Evolutionary conservation across 805 yeast species (phyloP).

Genomic region (Candida suzukii): DNA sequence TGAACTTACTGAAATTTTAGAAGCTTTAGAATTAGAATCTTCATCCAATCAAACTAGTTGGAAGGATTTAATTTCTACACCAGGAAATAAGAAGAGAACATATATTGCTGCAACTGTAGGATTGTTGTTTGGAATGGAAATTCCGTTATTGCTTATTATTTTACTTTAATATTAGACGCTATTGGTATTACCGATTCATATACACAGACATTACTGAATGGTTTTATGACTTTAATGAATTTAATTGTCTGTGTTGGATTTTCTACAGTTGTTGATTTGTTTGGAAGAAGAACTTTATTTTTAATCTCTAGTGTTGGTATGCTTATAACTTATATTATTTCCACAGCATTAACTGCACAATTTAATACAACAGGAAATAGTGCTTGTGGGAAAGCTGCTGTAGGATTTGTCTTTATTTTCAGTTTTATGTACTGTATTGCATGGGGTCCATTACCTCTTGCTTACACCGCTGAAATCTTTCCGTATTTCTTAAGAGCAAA

Average conservation of each 20-base stretch:
- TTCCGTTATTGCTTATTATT: conserved; percentile 39
- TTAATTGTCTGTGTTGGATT: conserved; percentile 25
- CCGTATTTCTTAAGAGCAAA: conserved; percentile 51
- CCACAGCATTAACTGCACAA: conserved; percentile 41
- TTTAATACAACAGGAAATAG: conserved; percentile 30
- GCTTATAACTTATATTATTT: conserved; percentile 31
- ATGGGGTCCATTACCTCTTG: conserved; percentile 36
- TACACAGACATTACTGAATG: conserved; percentile 43
- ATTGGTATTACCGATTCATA: conserved; percentile 43
- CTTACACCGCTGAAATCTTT: conserved; percentile 57
- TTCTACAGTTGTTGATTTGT: conserved; percentile 20
- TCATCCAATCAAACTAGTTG: conserved; percentile 23
- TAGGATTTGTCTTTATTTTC: conserved; percentile 15
- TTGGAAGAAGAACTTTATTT: conserved; percentile 32
- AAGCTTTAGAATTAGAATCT: conserved; percentile 32
- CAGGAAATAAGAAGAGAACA: conserved; percentile 32
- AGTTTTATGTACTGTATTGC: conserved; percentile 35
- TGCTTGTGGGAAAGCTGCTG: conserved; percentile 16
- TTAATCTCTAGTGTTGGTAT: conserved; percentile 27
- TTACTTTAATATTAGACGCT: conserved; percentile 36
- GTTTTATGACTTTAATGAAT: conserved; percentile 40
- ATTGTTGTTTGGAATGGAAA: conserved; percentile 38
- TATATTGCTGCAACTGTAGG: conserved; percentile 23
- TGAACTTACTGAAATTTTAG: conserved; percentile 19
- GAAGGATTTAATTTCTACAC: conserved; percentile 28